Percentiles rank a stretch among this genome's conserved stretches.
Conservation (phyloP, 257 asterid genomes). For the Plantago ovata region DNA sequence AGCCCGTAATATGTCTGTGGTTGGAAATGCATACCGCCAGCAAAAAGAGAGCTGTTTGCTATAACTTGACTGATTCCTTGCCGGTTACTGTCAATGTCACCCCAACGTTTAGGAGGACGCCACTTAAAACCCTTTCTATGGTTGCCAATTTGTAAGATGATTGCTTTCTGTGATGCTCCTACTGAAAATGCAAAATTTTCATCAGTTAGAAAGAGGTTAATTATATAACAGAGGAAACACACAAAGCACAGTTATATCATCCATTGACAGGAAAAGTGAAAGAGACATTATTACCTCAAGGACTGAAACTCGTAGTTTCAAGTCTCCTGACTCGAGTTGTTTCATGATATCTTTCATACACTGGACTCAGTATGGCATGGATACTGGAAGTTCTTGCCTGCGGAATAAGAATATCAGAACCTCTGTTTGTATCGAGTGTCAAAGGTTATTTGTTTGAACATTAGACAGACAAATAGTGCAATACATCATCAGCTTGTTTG, state of each 20-base stretch:
- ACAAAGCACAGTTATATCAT: neutral
- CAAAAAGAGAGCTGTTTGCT: constrained; percentile 68
- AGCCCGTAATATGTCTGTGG: too few relatives aligned
- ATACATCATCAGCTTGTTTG: constrained; percentile 86
- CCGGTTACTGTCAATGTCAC: constrained; percentile 37
- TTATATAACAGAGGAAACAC: neutral
- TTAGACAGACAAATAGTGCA: constrained; percentile 1
- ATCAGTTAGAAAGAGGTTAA: neutral
- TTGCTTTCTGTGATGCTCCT: constrained; percentile 91
- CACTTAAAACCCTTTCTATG: constrained; percentile 68
- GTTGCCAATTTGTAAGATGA: constrained; percentile 90
- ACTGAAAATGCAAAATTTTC: constrained; percentile 34
- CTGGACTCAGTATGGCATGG: constrained; percentile 90
- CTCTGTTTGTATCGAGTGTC: too few relatives aligned
- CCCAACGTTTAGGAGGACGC: constrained; percentile 76
- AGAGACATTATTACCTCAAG: constrained; percentile 66
- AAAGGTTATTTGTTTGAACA: neutral
- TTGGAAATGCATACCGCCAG: constrained; percentile 51
- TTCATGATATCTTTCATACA: constrained; percentile 79
- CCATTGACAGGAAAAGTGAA: neutral
- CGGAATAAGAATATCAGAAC: neutral
- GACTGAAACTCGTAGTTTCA: constrained; percentile 92
- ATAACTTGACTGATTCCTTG: constrained; percentile 52
- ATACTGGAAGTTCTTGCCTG: constrained; percentile 81
- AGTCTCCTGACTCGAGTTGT: constrained; percentile 88